Evolutionary conservation across 305 asterid genomes (phyloP).

Genomic region (Caryopteris hybrid): DNA sequence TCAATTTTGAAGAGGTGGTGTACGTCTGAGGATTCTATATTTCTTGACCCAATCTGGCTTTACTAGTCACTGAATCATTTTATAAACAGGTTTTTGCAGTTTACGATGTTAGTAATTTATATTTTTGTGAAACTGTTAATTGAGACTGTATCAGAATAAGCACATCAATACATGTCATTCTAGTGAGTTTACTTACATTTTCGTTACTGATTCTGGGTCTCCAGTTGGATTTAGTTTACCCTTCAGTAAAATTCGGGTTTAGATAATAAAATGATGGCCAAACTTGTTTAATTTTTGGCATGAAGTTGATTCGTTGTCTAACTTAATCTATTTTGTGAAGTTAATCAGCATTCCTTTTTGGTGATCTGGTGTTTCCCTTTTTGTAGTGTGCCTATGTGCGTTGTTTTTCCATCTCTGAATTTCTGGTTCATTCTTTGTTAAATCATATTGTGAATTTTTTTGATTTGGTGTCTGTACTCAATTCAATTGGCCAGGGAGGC

Average conservation of each 20-base stretch:
- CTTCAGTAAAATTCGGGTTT: background rate
- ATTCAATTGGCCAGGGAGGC: constrained; percentile 54
- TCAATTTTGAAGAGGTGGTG: background rate
- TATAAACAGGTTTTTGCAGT: constrained; percentile 3
- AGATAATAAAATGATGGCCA: background rate
- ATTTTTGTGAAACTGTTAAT: background rate
- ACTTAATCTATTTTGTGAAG: background rate
- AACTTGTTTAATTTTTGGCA: background rate
- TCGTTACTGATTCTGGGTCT: background rate
- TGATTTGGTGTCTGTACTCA: constrained; percentile 20
- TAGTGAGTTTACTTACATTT: background rate
- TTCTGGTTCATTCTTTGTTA: background rate
- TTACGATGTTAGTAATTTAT: background rate
- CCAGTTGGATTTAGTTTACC: background rate
- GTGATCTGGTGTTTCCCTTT: background rate
- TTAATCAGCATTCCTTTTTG: background rate
- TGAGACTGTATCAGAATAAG: background rate
- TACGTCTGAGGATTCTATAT: background rate
- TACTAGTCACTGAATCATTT: background rate
- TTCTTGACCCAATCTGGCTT: background rate
- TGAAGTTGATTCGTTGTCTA: background rate
- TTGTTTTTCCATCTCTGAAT: background rate
- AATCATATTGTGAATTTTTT: constrained; percentile 14
- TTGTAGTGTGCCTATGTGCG: background rate
- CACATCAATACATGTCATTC: background rate